Conservation (phyloP, 2,329 filamentous ascomycete species). For the Sporothrix sp. region DNA sequence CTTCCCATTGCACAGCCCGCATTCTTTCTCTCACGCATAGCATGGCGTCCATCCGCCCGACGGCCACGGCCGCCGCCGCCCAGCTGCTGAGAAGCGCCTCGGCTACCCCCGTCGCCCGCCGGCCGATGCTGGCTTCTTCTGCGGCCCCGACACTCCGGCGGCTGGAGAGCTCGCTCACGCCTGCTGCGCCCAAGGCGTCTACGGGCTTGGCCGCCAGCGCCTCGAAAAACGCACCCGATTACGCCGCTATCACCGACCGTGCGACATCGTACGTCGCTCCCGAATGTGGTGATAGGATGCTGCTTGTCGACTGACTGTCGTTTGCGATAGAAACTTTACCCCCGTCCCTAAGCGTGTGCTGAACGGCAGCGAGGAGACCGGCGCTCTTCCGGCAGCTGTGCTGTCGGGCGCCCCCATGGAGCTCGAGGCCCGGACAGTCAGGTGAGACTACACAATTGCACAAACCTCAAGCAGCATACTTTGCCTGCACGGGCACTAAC, state of each 20-base stretch:
- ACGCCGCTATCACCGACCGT: conserved; percentile 71
- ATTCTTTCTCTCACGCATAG: background rate
- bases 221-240: conserved; percentile 63
- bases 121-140: conserved; percentile 25
- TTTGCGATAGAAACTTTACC: conserved; percentile 63
- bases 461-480: too few relatives aligned
- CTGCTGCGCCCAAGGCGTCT: conserved; percentile 27
- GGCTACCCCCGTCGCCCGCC: conserved; percentile 11
- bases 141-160: conserved; percentile 38
- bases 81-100: conserved; percentile 41
- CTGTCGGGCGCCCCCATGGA: conserved; percentile 89
- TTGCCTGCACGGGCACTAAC: too few relatives aligned
- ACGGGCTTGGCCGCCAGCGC: conserved; percentile 29
- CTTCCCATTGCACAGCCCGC: too few relatives aligned
- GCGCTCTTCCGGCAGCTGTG: conserved; percentile 68
- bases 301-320: background rate
- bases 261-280: conserved; percentile 66
- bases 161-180: conserved; percentile 43
- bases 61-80: conserved; percentile 39
- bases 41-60: conserved; percentile 59
- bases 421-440: conserved; percentile 84
- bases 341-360: conserved; percentile 83
- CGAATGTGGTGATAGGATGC: background rate
- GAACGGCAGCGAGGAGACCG: conserved; percentile 76
- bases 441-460: conserved; percentile 52